Evolutionary conservation across 768 basidiomycete species (phyloP).

Genomic region (Tubosaeta brunneosetosa): DNA sequence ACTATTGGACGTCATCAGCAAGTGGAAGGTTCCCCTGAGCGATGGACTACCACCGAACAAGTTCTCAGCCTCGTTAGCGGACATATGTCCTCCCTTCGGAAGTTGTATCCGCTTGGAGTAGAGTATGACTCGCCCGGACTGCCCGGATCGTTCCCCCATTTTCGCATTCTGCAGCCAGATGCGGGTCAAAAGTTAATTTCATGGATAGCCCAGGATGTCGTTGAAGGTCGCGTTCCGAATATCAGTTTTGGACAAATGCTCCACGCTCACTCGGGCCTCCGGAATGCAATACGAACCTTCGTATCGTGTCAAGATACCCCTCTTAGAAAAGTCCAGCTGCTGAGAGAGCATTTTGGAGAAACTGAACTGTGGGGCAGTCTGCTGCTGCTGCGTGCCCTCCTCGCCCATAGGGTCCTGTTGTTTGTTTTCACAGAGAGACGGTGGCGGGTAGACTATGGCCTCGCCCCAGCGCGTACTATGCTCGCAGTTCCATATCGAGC

Average conservation of each 20-base stretch:
- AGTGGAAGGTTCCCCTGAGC: slow-evolving; percentile 29
- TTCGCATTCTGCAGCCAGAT: slow-evolving; percentile 10
- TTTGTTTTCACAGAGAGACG: slow-evolving; percentile 18
- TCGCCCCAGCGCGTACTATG: slow-evolving; percentile 8
- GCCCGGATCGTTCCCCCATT: slow-evolving; percentile 5
- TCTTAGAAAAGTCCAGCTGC: not conserved
- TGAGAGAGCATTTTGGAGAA: not conserved
- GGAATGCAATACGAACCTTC: slow-evolving; percentile 13
- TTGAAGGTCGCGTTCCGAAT: slow-evolving; percentile 6
- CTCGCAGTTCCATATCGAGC: slow-evolving; percentile 27
- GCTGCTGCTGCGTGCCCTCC: slow-evolving; percentile 30
- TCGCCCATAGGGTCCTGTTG: slow-evolving; percentile 19
- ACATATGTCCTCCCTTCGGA: slow-evolving; percentile 10
- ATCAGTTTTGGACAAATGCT: slow-evolving; percentile 3
- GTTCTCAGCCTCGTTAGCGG: slow-evolving; percentile 26
- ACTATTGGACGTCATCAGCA: slow-evolving; percentile 28
- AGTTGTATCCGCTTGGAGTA: not conserved
- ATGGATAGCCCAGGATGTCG: slow-evolving; percentile 5
- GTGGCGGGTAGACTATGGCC: slow-evolving; percentile 27
- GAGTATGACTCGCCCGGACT: slow-evolving; percentile 8
- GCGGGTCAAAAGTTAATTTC: slow-evolving; percentile 5
- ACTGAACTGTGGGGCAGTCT: slow-evolving; percentile 13
- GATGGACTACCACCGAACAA: slow-evolving; percentile 34
- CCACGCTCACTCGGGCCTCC: not conserved
- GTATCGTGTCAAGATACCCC: slow-evolving; percentile 8